Conservation (phyloP, 306 rosid species). For the Glycine latifolia region DNA sequence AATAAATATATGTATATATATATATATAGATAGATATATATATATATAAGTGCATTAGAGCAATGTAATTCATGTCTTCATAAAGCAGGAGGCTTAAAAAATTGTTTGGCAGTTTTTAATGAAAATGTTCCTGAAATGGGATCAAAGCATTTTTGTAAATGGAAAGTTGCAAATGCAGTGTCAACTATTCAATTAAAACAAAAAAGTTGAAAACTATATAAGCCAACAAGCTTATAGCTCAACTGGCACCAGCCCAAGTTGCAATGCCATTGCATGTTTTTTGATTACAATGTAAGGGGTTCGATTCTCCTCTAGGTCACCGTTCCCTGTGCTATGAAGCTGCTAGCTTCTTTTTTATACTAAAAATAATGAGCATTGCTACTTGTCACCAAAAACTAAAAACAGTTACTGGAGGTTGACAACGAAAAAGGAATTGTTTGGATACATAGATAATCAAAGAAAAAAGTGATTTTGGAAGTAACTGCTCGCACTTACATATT, state of each 20-base stretch:
- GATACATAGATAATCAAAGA: neutral
- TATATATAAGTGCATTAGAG: neutral
- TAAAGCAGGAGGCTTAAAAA: neutral
- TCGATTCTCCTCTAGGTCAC: slow-evolving; percentile 17
- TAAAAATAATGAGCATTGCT: neutral
- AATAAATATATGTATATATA: neutral
- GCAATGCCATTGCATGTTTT: neutral
- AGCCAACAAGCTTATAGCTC: slow-evolving; percentile 34
- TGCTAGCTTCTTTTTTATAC: slow-evolving; percentile 2
- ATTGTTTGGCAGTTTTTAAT: neutral
- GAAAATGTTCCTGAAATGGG: neutral
- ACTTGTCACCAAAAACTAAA: slow-evolving; percentile 9
- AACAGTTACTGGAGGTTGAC: neutral
- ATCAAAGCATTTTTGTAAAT: neutral
- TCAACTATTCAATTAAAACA: neutral
- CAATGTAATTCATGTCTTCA: neutral
- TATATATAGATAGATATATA: neutral
- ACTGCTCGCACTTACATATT: neutral
- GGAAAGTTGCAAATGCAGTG: neutral
- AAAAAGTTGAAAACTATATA: neutral
- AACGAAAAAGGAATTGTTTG: neutral
- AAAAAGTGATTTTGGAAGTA: neutral
- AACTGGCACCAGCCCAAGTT: neutral
- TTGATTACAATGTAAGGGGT: slow-evolving; percentile 5
- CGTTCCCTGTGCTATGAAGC: neutral